These are phyloP conservation scores for Candida sakaeoensis DNA, from an alignment of 805 yeast genomes.

Conservation along the genomic window DNA sequence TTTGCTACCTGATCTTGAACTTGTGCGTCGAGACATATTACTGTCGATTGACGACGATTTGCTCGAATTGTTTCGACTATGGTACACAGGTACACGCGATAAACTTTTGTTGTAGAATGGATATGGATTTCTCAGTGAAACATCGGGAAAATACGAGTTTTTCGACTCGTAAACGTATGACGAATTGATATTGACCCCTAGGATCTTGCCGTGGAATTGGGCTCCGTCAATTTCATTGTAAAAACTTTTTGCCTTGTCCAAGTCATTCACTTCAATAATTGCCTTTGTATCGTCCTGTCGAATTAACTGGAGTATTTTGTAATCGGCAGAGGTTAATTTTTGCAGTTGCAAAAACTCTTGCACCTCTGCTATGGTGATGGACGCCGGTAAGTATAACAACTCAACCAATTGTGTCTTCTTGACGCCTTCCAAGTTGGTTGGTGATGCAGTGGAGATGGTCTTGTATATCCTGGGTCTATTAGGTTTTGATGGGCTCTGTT, in stretches of 20 bases:
- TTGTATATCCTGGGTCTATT: background rate
- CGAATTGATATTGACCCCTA: background rate
- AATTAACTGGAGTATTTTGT: conserved; percentile 3
- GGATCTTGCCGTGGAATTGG: conserved; percentile 1
- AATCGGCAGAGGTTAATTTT: background rate
- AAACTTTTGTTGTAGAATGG: background rate
- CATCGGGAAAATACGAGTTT: conserved; percentile 3
- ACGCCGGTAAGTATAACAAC: conserved; percentile 1
- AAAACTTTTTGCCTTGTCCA: background rate
- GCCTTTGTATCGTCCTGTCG: conserved; percentile 1
- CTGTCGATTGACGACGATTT: background rate
- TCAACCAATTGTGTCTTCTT: conserved; percentile 1
- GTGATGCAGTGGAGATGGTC: background rate
- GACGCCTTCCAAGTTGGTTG: background rate
- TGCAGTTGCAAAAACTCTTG: background rate
- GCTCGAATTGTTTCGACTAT: background rate
- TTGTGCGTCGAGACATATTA: background rate
- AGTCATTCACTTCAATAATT: background rate
- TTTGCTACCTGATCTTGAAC: background rate
- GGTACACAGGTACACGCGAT: background rate
- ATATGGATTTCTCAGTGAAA: background rate
- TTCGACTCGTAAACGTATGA: background rate
- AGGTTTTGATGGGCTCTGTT: too few relatives aligned
- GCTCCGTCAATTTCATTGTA: conserved; percentile 1
- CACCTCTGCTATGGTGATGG: background rate